Evolutionary conservation across 495 filamentous ascomycete genomes (phyloP), one percentile per base, ranked within the genome.

Genomic region (Melanomma pulvis-pyrius): DNA sequence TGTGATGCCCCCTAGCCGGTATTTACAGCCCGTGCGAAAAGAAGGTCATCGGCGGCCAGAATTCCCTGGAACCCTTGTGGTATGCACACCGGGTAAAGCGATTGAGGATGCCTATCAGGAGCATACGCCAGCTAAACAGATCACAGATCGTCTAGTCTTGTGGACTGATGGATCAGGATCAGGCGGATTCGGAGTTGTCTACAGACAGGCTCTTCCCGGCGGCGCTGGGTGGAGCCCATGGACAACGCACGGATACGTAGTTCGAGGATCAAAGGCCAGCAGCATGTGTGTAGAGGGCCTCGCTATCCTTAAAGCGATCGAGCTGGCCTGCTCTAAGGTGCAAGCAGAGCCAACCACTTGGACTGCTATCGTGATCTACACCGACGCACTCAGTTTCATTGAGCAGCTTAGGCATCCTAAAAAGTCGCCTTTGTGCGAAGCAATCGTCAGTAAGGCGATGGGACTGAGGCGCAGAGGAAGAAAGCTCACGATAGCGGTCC

Each of bases 281-380:
- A 25, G 12, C 46, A 32, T 2, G 9, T 24, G 21, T 22, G 15
- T 52, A 19, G 59, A 61, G 28, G 12, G 28, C 19, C 25, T 61
- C 13, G 46, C 59, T 15, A n/a, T 61, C 3, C n/a, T 61, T 2
- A 61, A 61, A 41, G 58, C 58, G 17, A 15, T 51, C 12, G 46
- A 34, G 4, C 22, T 24, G 22, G 59, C 59, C 2, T 25, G 26
- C 29, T 25, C 51, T 3, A 21, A 51, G 9, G 19, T 15, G 11
- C 7, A 19, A 12, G 19, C n/a, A 13, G 12, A 21, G 22, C 44
- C 46, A 19, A 9, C 2, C 6, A 15, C 6, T 19, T 41, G 29
- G 19, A 39, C 1, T 15, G 12, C 26, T 36, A 26, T 61, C 19
- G 44, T n/a, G 2, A 36, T 61, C n/a, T 61, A 61, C 34, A 61